phyloP scores from a whole-genome alignment of 1,284 basidiomycete genomes.

The Cystobasidium pallidum region DNA sequence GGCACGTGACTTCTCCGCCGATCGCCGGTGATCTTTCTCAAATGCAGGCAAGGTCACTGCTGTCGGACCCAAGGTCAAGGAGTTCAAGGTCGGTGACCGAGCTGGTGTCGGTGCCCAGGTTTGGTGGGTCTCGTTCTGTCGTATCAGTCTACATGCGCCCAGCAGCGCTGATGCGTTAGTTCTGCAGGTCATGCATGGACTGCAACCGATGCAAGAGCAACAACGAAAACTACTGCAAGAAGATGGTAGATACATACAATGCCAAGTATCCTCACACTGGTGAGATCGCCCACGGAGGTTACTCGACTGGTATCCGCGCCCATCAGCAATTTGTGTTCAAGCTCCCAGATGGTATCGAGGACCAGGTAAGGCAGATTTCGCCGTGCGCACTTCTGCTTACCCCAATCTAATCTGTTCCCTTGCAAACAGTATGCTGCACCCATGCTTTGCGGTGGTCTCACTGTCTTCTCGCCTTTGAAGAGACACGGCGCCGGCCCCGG shows the following conservation, averaged over 20 bases:
- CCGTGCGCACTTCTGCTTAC: too few species aligned
- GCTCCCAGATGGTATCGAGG: slow-evolving; percentile 66
- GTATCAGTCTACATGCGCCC: too few species aligned
- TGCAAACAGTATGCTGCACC: slow-evolving; percentile 56
- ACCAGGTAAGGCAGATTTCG: slow-evolving; percentile 54
- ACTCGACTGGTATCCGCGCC: slow-evolving; percentile 68
- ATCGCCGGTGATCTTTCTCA: background rate
- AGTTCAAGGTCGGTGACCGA: slow-evolving; percentile 59
- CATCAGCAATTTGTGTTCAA: slow-evolving; percentile 71
- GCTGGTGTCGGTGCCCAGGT: slow-evolving; percentile 61
- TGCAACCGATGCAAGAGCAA: slow-evolving; percentile 53
- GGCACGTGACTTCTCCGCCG: slow-evolving; percentile 21
- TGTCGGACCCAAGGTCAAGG: slow-evolving; percentile 58
- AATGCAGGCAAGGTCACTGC: slow-evolving; percentile 56
- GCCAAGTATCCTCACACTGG: slow-evolving; percentile 63
- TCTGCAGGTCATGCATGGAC: slow-evolving; percentile 57
- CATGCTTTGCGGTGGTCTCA: slow-evolving; percentile 69
- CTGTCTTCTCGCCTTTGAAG: slow-evolving; percentile 68
- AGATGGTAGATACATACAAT: slow-evolving; percentile 59
- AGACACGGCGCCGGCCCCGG: slow-evolving; percentile 67
- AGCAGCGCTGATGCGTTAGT: too few species aligned
- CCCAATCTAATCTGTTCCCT: too few species aligned
- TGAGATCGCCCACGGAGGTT: slow-evolving; percentile 64
- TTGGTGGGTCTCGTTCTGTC: background rate
- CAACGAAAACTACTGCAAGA: slow-evolving; percentile 64